These are phyloP conservation scores for Lagerstroemia speciosa DNA, from an alignment of 345 rosid genomes.

Conservation along the genomic window DNA sequence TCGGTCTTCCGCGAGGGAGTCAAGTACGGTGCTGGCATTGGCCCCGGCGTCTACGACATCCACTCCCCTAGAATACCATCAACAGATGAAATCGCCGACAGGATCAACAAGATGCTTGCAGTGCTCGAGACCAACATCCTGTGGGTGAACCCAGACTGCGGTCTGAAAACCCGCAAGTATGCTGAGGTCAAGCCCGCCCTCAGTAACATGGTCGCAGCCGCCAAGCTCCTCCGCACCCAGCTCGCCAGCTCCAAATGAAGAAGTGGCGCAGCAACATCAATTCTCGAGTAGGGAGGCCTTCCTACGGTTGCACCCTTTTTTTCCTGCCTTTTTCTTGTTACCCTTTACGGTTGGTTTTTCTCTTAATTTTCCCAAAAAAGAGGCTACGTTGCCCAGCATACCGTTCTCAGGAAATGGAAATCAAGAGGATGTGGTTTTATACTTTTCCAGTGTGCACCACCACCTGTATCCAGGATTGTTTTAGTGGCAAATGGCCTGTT, in stretches of 20 bases:
- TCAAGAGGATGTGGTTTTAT: not conserved
- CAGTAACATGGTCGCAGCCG: slow-evolving; percentile 79
- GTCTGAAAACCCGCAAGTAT: slow-evolving; percentile 90
- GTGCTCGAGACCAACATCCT: slow-evolving; percentile 81
- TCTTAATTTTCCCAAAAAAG: not conserved
- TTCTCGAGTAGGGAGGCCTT: no score
- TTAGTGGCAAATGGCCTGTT: no score
- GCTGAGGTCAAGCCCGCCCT: slow-evolving; percentile 89
- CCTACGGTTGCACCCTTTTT: not conserved
- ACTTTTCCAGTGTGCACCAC: no score
- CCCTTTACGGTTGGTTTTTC: not conserved
- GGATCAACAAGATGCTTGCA: slow-evolving; percentile 93
- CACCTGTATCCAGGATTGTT: no score
- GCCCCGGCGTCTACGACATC: slow-evolving; percentile 95
- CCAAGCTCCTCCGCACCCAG: slow-evolving; percentile 83
- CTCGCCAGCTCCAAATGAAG: slow-evolving; percentile 74
- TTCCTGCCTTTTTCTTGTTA: not conserved
- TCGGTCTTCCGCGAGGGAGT: slow-evolving; percentile 99
- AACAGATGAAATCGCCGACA: slow-evolving; percentile 86
- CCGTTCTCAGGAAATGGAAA: not conserved
- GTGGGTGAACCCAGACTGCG: slow-evolving; percentile 99
- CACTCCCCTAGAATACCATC: slow-evolving; percentile 98
- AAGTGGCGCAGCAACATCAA: not conserved
- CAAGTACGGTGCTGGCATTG: slow-evolving; percentile 90
- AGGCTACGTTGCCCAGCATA: not conserved